These are phyloP conservation scores for Rugosomyces carneus DNA, from an alignment of 1,284 basidiomycete species.

Conservation along the genomic window DNA sequence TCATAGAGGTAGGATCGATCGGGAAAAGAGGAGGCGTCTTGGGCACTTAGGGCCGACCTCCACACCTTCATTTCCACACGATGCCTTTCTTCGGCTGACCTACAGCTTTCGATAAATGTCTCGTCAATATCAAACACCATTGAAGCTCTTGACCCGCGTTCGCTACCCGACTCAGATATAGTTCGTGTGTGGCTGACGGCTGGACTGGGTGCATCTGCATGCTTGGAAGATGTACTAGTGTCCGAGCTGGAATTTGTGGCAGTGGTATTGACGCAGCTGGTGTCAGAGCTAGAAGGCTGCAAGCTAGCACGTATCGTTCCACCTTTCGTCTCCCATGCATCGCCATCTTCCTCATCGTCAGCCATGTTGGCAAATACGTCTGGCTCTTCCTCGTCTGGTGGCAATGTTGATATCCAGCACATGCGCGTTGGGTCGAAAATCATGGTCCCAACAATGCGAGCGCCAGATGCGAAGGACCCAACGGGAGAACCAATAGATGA, in stretches of 20 bases:
- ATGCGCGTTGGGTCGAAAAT: constrained; percentile 90
- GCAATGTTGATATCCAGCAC: constrained; percentile 86
- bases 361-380: constrained; percentile 88
- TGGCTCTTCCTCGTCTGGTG: constrained; percentile 87
- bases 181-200: constrained; percentile 58
- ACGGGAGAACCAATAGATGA: constrained; percentile 76
- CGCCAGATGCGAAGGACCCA: constrained; percentile 69
- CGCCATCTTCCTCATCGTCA: constrained; percentile 77
- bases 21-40: constrained; percentile 38
- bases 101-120: constrained; percentile 65
- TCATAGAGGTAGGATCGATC: constrained; percentile 66
- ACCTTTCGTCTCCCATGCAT: constrained; percentile 63
- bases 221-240: constrained; percentile 30
- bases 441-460: constrained; percentile 93
- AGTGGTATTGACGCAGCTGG: constrained; percentile 28
- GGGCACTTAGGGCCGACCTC: constrained; percentile 46
- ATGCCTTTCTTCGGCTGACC: constrained; percentile 74
- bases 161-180: constrained; percentile 68
- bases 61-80: constrained; percentile 78
- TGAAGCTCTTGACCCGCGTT: constrained; percentile 68
- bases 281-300: constrained; percentile 34
- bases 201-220: constrained; percentile 47
- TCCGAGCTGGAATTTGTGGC: constrained; percentile 22
- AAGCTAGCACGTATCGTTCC: constrained; percentile 71
- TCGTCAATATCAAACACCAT: constrained; percentile 71